Evolutionary conservation across 352 stramenopile species (phyloP), one percentile per base, ranked within the genome.

Genomic region (Saprolegnia diclina): DNA sequence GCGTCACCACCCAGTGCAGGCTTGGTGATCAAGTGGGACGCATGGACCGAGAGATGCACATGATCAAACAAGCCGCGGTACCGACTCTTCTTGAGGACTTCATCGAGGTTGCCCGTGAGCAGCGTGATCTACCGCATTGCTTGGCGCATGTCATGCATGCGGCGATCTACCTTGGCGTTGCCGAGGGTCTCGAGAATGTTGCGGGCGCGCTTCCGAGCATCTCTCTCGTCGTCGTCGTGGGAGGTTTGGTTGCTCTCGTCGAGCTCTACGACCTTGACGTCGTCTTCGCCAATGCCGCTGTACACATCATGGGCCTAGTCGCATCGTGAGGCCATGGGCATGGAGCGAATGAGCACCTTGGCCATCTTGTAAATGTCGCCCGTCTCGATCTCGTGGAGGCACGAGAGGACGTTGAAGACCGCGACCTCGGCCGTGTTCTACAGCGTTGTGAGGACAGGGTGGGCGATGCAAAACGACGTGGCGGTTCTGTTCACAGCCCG

Each of bases 401-500:
- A 92, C 56, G 83, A 96, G 22, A 97, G 77, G 22, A 98, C 65
- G 65, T 97, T 98, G 76, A 93, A 97, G 35, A 97, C 82, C 0
- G 91, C 80, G 35, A 98, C 81, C 66, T 98, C 92, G 10, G 82
- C 86, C 26, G 88, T 92, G 70, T 97, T 97, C 85, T 93, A 68
- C 42, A 9, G 24, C n/a, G 11, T 59, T 67, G 35, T 11, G 11
- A 59, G 1, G 3, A 59, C 35, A 3, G 9, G 16, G 11, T 42
- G 11, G n/a, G 5, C 40, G 2, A 37, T 67, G 38, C 56, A 13
- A 26, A 71, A 76, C 53, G 78, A 93, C 85, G 57, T 98, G 92
- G 19, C 90, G 87, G 65, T 98, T 94, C 77, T 98, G 95, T 76
- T 98, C 92, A 10, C 96, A 92, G 11, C 92, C 92, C 0, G 79